These are phyloP conservation scores for Quercus alba DNA, from an alignment of 306 rosid genomes.

Conservation along the genomic window DNA sequence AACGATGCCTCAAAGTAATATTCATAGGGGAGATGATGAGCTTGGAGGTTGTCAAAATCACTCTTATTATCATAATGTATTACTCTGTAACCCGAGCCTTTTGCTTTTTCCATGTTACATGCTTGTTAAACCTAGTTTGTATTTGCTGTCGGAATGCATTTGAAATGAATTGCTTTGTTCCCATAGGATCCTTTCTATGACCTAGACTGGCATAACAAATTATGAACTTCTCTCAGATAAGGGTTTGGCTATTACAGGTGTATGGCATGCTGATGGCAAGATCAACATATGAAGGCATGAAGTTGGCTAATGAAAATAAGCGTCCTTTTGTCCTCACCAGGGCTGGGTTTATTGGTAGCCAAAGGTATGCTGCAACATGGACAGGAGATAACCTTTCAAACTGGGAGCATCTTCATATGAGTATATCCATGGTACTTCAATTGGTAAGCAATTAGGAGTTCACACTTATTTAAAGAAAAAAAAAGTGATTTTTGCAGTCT, in stretches of 20 bases:
- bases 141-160: background rate
- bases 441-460: constrained; percentile 55
- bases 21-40: constrained; percentile 86
- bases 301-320: constrained; percentile 56
- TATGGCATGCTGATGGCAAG: constrained; percentile 92
- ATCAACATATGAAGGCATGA: constrained; percentile 93
- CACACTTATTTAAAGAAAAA: background rate
- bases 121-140: background rate
- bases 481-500: background rate
- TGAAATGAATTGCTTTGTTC: constrained; percentile 13
- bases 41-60: constrained; percentile 89
- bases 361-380: constrained; percentile 95
- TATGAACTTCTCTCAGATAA: constrained; percentile 9
- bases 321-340: constrained; percentile 97
- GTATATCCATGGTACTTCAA: constrained; percentile 93
- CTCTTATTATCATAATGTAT: constrained; percentile 87
- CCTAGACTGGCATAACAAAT: constrained; percentile 16
- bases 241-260: constrained; percentile 44
- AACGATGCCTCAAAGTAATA: constrained; percentile 89
- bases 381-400: constrained; percentile 91
- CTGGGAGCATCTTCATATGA: constrained; percentile 98
- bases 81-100: constrained; percentile 26
- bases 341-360: constrained; percentile 95
- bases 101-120: constrained; percentile 1
- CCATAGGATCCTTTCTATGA: constrained; percentile 8